These are phyloP conservation scores for Ensete ventricosum DNA, from an alignment of 176 grass and related monocot species.

Conservation along the genomic window DNA sequence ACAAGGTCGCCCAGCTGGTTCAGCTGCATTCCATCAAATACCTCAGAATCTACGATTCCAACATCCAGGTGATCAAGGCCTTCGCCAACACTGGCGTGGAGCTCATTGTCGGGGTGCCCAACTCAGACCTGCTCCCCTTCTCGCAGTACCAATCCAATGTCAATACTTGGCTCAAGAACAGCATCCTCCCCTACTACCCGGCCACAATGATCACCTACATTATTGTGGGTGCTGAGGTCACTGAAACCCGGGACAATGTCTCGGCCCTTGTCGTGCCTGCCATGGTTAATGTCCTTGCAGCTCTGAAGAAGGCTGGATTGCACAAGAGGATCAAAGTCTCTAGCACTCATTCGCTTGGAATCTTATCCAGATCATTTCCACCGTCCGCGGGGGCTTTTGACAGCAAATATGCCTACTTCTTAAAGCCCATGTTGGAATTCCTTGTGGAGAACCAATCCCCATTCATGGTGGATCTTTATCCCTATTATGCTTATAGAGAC, in stretches of 20 bases:
- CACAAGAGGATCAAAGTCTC: conserved; percentile 94
- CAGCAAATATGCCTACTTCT: conserved; percentile 80
- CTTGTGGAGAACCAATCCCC: conserved; percentile 83
- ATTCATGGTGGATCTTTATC: conserved; percentile 96
- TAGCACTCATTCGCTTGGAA: conserved; percentile 82
- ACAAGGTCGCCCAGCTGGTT: conserved; percentile 71
- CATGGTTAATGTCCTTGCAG: conserved; percentile 77
- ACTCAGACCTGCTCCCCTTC: conserved; percentile 90
- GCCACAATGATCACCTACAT: conserved; percentile 74
- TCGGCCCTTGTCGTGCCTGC: conserved; percentile 68
- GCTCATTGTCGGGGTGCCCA: conserved; percentile 90
- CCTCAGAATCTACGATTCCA: conserved; percentile 87
- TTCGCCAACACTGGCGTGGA: conserved; percentile 89
- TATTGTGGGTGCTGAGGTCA: conserved; percentile 87
- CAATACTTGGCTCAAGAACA: conserved; percentile 94
- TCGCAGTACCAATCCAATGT: conserved; percentile 99
- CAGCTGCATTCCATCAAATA: conserved; percentile 76
- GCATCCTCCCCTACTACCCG: conserved; percentile 86
- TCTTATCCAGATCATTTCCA: conserved; percentile 80
- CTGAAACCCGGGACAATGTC: conserved; percentile 60
- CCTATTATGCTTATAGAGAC: conserved; percentile 87
- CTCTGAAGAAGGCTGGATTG: conserved; percentile 70
- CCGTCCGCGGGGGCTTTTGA: conserved; percentile 85
- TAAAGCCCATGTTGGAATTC: conserved; percentile 94
- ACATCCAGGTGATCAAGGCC: conserved; percentile 82